Evolutionary conservation across 768 basidiomycete genomes (phyloP), one percentile per base, ranked within the genome.

Genomic region (Pholiota molesta): DNA sequence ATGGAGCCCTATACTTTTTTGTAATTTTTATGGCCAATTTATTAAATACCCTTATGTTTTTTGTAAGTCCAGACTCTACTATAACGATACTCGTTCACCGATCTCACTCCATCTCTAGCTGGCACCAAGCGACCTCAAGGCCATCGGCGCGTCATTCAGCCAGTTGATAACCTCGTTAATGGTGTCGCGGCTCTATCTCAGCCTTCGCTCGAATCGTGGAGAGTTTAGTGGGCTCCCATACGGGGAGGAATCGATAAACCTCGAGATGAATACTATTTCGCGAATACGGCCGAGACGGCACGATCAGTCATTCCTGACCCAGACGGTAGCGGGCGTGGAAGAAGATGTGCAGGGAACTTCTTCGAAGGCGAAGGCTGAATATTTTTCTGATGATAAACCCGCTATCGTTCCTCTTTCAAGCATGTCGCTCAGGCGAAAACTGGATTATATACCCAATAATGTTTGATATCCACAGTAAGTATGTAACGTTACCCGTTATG

Each of bases 71-170:
- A n/a, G n/a, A n/a, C n/a, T n/a, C n/a, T n/a, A n/a, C n/a, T n/a
- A n/a, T n/a, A n/a, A n/a, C n/a, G n/a, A n/a, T n/a, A n/a, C n/a
- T n/a, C n/a, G n/a, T n/a, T 11, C 16, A 2, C 14, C 29, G 11
- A 35, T 47, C n/a, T 42, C 7, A 19, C 5, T 19, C 37, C 5
- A n/a, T 17, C 17, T 17, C 9, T 45, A 64, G 63, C 55, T 57
- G 6, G 59, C 60, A 4, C 29, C 37, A 19, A 37, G 39, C 7
- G 73, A 73, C 53, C 57, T 75, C 5, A 74, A 74, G 58, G 72
- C 72, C 3, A 68, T 74, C 31, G 74, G 73, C 11, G 74, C 74
- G 10, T 72, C 72, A 0, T 74, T 75, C 63, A 72, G 70, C 31
- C 74, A 74, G 53, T 63, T 72, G 23, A 66, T 75, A 10, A 74